Percentiles rank a stretch among this genome's conserved stretches.
phyloP scores from a whole-genome alignment of 1,284 basidiomycete species.

The Cryptococcus maquisensis region DNA sequence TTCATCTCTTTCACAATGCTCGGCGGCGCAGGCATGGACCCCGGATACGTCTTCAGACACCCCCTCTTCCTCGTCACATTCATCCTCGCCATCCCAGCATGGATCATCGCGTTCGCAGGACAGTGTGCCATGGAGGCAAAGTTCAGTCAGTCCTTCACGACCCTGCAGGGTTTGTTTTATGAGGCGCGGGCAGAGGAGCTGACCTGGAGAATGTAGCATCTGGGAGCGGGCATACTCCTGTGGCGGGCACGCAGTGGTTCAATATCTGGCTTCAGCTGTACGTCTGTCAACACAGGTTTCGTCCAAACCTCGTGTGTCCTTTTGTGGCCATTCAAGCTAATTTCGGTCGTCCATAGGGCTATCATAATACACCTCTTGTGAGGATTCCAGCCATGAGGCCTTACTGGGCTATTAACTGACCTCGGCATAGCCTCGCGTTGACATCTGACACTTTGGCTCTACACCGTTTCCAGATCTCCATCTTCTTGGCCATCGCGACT shows the following conservation, averaged over 20 bases:
- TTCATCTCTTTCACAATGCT: constrained; percentile 17
- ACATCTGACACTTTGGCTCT: constrained; percentile 36
- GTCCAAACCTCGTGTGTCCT: not conserved
- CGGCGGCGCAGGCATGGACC: constrained; percentile 29
- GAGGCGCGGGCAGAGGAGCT: not conserved
- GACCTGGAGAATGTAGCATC: constrained; percentile 8
- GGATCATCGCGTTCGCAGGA: constrained; percentile 67
- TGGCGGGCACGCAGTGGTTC: constrained; percentile 80
- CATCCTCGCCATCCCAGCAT: constrained; percentile 75
- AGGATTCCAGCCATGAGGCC: constrained; percentile 5
- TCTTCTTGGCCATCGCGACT: constrained; percentile 78
- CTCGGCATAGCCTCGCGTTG: constrained; percentile 31
- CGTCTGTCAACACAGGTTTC: constrained; percentile 9
- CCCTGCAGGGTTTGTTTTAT: not conserved
- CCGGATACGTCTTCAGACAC: constrained; percentile 65
- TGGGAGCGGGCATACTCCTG: constrained; percentile 16
- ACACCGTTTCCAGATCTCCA: constrained; percentile 64
- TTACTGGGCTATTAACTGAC: not conserved
- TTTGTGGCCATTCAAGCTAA: constrained; percentile 59
- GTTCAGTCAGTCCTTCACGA: constrained; percentile 13
- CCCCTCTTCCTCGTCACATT: constrained; percentile 84
- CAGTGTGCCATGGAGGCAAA: constrained; percentile 33
- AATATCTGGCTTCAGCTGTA: constrained; percentile 62
- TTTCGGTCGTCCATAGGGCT: constrained; percentile 11
- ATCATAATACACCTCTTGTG: constrained; percentile 46